Conservation (phyloP, 208 protist genomes). For the Crithidia acanthocephali region DNA sequence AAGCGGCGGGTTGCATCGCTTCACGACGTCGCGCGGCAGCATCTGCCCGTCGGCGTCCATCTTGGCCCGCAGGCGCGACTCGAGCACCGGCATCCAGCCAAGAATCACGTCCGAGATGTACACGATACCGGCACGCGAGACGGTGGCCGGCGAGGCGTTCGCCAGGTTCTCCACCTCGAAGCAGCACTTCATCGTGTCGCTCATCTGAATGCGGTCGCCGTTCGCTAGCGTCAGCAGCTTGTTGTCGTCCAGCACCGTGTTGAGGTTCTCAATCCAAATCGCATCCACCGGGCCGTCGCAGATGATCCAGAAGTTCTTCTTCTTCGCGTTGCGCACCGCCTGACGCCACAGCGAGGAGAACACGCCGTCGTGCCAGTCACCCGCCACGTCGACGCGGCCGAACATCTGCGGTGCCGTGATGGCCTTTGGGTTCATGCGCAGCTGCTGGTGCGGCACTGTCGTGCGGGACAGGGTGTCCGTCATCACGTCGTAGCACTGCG, state of each 20-base stretch:
- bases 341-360: conserved; percentile 94
- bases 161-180: conserved; percentile 98
- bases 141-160: conserved; percentile 99
- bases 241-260: conserved; percentile 99
- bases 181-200: conserved; percentile 96
- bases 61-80: conserved; percentile 79
- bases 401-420: conserved; percentile 97
- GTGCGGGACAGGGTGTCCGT: conserved; percentile 87
- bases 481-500: conserved; percentile 94
- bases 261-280: conserved; percentile 99
- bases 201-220: conserved; percentile 98
- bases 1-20: conserved; percentile 74
- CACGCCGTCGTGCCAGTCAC: conserved; percentile 97
- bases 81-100: conserved; percentile 93
- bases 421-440: conserved; percentile 96
- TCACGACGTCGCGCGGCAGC: conserved; percentile 78
- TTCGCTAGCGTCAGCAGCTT: conserved; percentile 98
- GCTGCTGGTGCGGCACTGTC: conserved; percentile 89
- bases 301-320: conserved; percentile 95
- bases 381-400: conserved; percentile 94
- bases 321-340: conserved; percentile 90
- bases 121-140: conserved; percentile 98
- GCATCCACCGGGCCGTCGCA: conserved; percentile 99
- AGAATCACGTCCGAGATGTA: conserved; percentile 97
- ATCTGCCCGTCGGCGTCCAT: conserved; percentile 75